Evolutionary conservation across 225 moss, liverwort and hornwort genomes (phyloP).

Genomic region (Straminergon stramineum): DNA sequence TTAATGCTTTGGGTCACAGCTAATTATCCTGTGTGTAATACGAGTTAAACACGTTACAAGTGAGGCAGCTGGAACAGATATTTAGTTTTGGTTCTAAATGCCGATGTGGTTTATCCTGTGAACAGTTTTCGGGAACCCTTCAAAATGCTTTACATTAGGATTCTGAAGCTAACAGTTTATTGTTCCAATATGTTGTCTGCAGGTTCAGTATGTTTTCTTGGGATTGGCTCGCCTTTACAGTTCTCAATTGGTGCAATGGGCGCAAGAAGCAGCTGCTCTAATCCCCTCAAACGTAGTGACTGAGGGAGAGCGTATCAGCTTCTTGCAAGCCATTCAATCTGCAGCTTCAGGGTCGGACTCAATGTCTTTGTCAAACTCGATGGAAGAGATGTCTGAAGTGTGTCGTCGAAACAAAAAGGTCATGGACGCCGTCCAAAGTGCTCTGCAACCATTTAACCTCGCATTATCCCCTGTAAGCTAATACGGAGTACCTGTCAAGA

Average conservation of each 20-base stretch:
- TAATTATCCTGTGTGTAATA: background rate
- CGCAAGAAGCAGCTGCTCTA: constrained; percentile 62
- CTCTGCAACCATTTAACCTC: constrained; percentile 61
- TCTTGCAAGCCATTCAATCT: constrained; percentile 68
- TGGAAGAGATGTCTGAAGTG: constrained; percentile 89
- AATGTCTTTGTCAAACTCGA: constrained; percentile 27
- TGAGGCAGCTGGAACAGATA: background rate
- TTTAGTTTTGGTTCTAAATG: background rate
- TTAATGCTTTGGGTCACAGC: background rate
- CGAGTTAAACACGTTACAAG: background rate
- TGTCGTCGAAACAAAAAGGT: constrained; percentile 90
- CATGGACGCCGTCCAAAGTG: constrained; percentile 60
- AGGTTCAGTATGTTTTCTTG: constrained; percentile 61
- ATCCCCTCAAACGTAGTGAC: constrained; percentile 66
- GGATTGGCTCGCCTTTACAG: constrained; percentile 70
- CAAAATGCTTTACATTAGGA: background rate
- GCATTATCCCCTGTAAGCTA: constrained; percentile 32
- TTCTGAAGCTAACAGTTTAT: background rate
- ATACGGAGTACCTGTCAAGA: background rate
- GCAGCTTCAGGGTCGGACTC: constrained; percentile 50
- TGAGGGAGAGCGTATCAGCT: constrained; percentile 57
- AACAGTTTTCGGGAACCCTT: background rate
- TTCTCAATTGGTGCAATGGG: constrained; percentile 73
- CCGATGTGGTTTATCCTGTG: background rate
- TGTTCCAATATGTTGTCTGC: background rate